Percentiles rank a stretch among this genome's conserved stretches.
These are phyloP conservation scores for Solanum hybrid DNA, from an alignment of 305 asterid genomes.

Conservation along the genomic window DNA sequence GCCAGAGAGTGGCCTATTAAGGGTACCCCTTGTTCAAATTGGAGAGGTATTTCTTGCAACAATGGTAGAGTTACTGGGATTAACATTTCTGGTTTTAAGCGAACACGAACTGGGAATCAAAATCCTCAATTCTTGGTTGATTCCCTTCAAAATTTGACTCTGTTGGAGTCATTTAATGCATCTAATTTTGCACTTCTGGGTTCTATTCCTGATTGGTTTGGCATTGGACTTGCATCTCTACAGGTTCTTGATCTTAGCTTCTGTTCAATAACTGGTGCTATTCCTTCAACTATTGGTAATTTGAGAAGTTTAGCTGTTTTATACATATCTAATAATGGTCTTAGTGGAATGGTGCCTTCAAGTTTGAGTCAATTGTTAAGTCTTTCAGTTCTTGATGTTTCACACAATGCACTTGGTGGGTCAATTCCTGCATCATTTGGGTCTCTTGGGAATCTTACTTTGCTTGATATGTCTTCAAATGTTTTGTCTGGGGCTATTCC, in stretches of 20 bases:
- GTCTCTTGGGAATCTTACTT: conserved; percentile 38
- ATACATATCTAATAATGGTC: conserved; percentile 43
- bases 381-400: conserved; percentile 58
- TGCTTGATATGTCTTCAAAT: conserved; percentile 52
- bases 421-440: conserved; percentile 33
- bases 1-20: conserved; percentile 48
- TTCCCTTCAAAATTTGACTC: conserved; percentile 57
- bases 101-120: conserved; percentile 32
- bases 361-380: conserved; percentile 46
- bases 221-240: conserved; percentile 34
- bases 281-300: conserved; percentile 54
- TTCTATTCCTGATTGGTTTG: conserved; percentile 67
- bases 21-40: conserved; percentile 30
- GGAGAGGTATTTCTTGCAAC: conserved; percentile 40
- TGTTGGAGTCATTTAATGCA: conserved; percentile 55
- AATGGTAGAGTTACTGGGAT: conserved; percentile 34
- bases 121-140: conserved; percentile 46
- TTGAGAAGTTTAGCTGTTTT: conserved; percentile 45
- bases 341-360: conserved; percentile 47
- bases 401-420: conserved; percentile 49
- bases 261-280: conserved; percentile 41
- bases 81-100: conserved; percentile 40
- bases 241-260: conserved; percentile 73
- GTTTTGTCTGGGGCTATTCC: conserved; percentile 53
- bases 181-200: conserved; percentile 58